phyloP scores from a whole-genome alignment of 1,284 basidiomycete genomes.

The Malassezia yamatoensis region DNA sequence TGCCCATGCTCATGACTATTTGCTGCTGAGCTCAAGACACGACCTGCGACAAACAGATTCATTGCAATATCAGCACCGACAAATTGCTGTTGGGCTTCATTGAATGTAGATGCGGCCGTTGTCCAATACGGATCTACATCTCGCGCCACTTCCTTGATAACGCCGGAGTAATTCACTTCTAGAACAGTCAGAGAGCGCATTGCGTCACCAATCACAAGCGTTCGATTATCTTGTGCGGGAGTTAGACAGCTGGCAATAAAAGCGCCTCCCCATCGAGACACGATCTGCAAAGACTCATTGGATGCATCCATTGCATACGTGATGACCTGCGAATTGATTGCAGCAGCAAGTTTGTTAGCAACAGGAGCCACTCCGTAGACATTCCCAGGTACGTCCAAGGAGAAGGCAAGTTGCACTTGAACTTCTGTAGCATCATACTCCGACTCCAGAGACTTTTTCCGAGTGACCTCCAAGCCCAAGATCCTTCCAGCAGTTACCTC shows the following conservation, averaged over 20 bases:
- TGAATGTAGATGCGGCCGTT: conserved; percentile 27
- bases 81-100: conserved; percentile 29
- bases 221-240: conserved; percentile 15
- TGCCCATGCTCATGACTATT: conserved; percentile 18
- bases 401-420: conserved; percentile 19
- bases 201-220: conserved; percentile 40
- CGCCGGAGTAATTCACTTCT: conserved; percentile 20
- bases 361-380: conserved; percentile 30
- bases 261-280: conserved; percentile 28
- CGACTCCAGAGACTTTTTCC: too few species aligned
- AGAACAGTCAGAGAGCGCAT: conserved; percentile 40
- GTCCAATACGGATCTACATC: conserved; percentile 46
- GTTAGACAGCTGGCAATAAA: conserved; percentile 38
- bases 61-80: conserved; percentile 41
- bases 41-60: conserved; percentile 39
- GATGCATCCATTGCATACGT: conserved; percentile 17
- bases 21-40: conserved; percentile 9
- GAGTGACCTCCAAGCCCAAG: conserved; percentile 18
- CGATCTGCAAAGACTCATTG: neutral
- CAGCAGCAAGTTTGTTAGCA: conserved; percentile 23
- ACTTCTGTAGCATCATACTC: conserved; percentile 9
- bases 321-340: conserved; percentile 39
- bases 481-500: conserved; percentile 30
- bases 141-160: conserved; percentile 33
- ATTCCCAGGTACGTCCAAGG: conserved; percentile 29